phyloP scores from a whole-genome alignment of 2,329 filamentous ascomycete genomes.

The Byssothecium circinans region DNA sequence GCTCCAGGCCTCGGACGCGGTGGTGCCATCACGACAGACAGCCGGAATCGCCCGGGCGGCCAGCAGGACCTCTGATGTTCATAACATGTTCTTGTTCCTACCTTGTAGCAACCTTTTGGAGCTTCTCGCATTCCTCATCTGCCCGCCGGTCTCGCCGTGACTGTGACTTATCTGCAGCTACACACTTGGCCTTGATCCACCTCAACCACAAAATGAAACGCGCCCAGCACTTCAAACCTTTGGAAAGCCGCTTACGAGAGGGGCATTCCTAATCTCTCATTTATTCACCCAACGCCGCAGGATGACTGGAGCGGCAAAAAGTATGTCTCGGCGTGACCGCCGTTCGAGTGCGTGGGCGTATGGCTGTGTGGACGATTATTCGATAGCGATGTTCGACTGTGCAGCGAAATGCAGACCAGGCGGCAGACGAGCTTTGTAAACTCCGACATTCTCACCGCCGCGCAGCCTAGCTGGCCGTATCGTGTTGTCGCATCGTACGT shows the following conservation, averaged over 20 bases:
- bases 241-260: slow-evolving; percentile 29
- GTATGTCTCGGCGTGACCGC: slow-evolving; percentile 19
- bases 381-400: slow-evolving; percentile 28
- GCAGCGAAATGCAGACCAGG: slow-evolving; percentile 1
- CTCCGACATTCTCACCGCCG: slow-evolving; percentile 31
- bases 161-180: slow-evolving; percentile 13
- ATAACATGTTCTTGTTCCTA: not conserved
- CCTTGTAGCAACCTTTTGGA: slow-evolving; percentile 9
- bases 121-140: slow-evolving; percentile 15
- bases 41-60: slow-evolving; percentile 30
- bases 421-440: slow-evolving; percentile 29
- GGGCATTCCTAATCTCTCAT: slow-evolving; percentile 25
- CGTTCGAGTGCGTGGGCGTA: slow-evolving; percentile 10
- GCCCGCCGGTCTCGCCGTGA: not conserved
- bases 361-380: slow-evolving; percentile 25
- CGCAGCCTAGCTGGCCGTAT: slow-evolving; percentile 17
- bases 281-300: slow-evolving; percentile 14
- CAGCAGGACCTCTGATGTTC: slow-evolving; percentile 13
- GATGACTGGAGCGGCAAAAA: slow-evolving; percentile 20
- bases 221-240: slow-evolving; percentile 17
- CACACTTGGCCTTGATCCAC: slow-evolving; percentile 17
- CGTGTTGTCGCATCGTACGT: slow-evolving; percentile 3
- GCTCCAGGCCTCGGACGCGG: slow-evolving; percentile 34
- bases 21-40: slow-evolving; percentile 16
- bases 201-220: slow-evolving; percentile 9